These are phyloP conservation scores for Nepenthes alata DNA, from an alignment of 179 eudicot genomes.

Conservation along the genomic window DNA sequence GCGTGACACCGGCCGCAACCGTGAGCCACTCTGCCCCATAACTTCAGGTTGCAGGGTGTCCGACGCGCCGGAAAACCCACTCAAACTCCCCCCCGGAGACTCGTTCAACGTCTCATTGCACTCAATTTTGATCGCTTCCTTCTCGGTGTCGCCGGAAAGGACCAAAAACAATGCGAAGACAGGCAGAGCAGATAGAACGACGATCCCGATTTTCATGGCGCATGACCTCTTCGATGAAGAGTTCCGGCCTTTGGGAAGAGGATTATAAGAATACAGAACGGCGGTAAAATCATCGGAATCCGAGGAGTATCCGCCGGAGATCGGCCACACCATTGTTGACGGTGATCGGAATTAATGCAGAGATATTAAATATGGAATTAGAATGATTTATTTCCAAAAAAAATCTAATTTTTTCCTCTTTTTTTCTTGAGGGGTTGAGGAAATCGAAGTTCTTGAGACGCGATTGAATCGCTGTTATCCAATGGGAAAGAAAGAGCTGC, in stretches of 20 bases:
- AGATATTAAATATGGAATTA: too few relatives aligned
- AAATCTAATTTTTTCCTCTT: too few relatives aligned
- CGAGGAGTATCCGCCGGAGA: neutral
- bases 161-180: constrained; percentile 14
- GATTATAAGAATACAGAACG: too few relatives aligned
- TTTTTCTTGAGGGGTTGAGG: too few relatives aligned
- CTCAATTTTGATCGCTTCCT: neutral
- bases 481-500: too few relatives aligned
- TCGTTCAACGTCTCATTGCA: neutral
- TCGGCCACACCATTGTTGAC: neutral
- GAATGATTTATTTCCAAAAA: too few relatives aligned
- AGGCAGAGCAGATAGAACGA: constrained; percentile 16
- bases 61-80: too few relatives aligned
- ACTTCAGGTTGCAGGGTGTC: too few relatives aligned
- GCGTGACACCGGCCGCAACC: constrained; percentile 10
- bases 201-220: constrained; percentile 13
- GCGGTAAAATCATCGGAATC: too few relatives aligned
- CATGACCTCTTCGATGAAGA: neutral
- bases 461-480: too few relatives aligned
- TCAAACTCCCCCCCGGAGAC: neutral
- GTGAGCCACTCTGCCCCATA: neutral
- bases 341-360: too few relatives aligned
- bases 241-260: neutral
- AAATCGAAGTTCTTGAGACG: too few relatives aligned
- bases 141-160: constrained; percentile 1